Conservation (phyloP, 495 filamentous ascomycete genomes). For the Darksidea phi region DNA sequence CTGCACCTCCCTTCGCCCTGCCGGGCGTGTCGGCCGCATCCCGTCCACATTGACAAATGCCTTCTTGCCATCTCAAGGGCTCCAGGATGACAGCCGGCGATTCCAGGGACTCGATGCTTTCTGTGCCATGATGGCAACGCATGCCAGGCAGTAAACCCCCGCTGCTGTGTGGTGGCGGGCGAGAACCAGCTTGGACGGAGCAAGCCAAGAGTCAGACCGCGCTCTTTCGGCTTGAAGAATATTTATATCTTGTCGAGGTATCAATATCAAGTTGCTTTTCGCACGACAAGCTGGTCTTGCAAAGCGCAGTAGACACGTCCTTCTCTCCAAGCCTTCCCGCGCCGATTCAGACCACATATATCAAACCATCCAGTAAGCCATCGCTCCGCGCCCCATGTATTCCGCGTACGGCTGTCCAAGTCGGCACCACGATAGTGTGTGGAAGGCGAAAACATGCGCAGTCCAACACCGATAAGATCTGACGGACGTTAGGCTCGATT, state of each 20-base stretch:
- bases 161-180: conserved; percentile 27
- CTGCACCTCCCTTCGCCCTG: conserved; percentile 25
- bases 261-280: background rate
- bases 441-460: conserved; percentile 3
- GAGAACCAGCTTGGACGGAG: conserved; percentile 29
- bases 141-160: conserved; percentile 7
- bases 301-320: background rate
- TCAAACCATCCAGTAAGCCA: conserved; percentile 22
- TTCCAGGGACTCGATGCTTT: conserved; percentile 7
- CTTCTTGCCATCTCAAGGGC: conserved; percentile 31
- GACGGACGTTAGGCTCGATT: conserved; percentile 17
- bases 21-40: conserved; percentile 19
- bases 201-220: conserved; percentile 25
- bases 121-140: conserved; percentile 26
- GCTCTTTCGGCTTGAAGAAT: conserved; percentile 17
- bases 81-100: conserved; percentile 32
- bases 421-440: background rate
- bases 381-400: background rate
- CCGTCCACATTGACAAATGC: conserved; percentile 30
- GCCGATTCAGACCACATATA: background rate
- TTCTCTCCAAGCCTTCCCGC: background rate
- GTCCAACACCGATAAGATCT: conserved; percentile 5
- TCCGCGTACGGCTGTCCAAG: background rate
- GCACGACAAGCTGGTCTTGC: background rate
- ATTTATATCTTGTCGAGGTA: conserved; percentile 27